These are phyloP conservation scores for Coemansia sp. DNA, from an alignment of 192 early-diverging fungal genomes.

Conservation along the genomic window DNA sequence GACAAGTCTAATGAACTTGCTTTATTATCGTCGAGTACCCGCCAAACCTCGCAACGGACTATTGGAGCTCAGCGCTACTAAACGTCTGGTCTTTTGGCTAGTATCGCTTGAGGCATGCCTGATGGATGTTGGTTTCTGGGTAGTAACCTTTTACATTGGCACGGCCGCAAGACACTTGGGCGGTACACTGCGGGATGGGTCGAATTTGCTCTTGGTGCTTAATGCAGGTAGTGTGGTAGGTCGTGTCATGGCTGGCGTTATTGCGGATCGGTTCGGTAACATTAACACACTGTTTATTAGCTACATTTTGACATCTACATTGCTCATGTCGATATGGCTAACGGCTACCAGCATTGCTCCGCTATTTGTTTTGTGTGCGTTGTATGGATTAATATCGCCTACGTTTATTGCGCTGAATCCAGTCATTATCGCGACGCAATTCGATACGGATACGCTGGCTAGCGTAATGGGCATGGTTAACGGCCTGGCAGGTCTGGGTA, in stretches of 20 bases:
- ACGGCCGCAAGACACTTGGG: constrained; percentile 28
- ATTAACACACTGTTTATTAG: constrained; percentile 35
- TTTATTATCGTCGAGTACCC: constrained; percentile 45
- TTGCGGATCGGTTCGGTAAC: constrained; percentile 36
- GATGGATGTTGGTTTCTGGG: constrained; percentile 49
- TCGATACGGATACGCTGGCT: constrained; percentile 15
- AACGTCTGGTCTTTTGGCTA: constrained; percentile 33
- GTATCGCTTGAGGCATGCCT: constrained; percentile 26
- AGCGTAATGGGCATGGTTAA: constrained; percentile 35
- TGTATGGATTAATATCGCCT: constrained; percentile 41
- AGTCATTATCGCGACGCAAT: constrained; percentile 22
- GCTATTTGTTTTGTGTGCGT: constrained; percentile 32
- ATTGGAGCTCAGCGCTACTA: constrained; percentile 24
- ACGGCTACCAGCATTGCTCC: constrained; percentile 18
- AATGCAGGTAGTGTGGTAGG: constrained; percentile 36
- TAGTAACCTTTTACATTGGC: constrained; percentile 40
- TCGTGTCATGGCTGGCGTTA: constrained; percentile 26
- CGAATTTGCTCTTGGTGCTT: constrained; percentile 30
- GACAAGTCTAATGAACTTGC: constrained; percentile 34
- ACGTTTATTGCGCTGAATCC: constrained; percentile 46
- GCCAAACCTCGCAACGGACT: constrained; percentile 43
- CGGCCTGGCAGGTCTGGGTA: constrained; percentile 21
- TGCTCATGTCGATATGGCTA: constrained; percentile 43
- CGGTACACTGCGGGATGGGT: constrained; percentile 15
- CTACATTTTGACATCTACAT: constrained; percentile 15